phyloP scores from a whole-genome alignment of 2,329 filamentous ascomycete genomes.

The Cladophialophora carrionii region DNA sequence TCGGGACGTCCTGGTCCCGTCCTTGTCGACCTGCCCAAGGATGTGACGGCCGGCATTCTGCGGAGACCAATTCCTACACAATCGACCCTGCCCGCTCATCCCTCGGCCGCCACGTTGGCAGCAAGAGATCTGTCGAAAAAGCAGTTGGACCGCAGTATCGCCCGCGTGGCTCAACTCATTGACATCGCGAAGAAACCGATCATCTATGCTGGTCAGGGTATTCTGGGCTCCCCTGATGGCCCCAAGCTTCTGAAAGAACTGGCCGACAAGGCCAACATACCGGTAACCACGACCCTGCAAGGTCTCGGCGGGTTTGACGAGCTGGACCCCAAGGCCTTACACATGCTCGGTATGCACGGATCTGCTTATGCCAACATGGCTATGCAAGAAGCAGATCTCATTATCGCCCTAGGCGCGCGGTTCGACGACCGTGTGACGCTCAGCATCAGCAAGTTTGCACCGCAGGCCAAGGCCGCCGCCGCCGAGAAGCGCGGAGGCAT shows the following conservation, averaged over 20 bases:
- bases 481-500: slow-evolving; percentile 87
- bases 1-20: slow-evolving; percentile 92
- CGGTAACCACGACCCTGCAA: slow-evolving; percentile 93
- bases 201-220: slow-evolving; percentile 91
- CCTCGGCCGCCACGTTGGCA: slow-evolving; percentile 82
- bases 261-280: slow-evolving; percentile 86
- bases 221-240: slow-evolving; percentile 78
- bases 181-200: slow-evolving; percentile 91
- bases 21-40: slow-evolving; percentile 93
- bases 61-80: slow-evolving; percentile 80
- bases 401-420: slow-evolving; percentile 88
- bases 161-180: slow-evolving; percentile 77
- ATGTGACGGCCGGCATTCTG: slow-evolving; percentile 85
- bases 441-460: slow-evolving; percentile 82
- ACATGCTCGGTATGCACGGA: slow-evolving; percentile 99
- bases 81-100: slow-evolving; percentile 72
- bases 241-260: slow-evolving; percentile 79
- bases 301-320: slow-evolving; percentile 92
- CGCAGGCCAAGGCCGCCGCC: slow-evolving; percentile 81
- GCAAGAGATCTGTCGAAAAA: slow-evolving; percentile 72
- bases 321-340: slow-evolving; percentile 87
- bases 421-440: slow-evolving; percentile 95
- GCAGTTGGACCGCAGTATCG: slow-evolving; percentile 73
- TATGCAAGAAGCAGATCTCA: slow-evolving; percentile 94
- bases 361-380: slow-evolving; percentile 97